A percentile compares a stretch with the other conserved stretches of the same genome.
Evolutionary conservation across 352 stramenopile species (phyloP).

Genomic region (Phytopythium mirpurense): DNA sequence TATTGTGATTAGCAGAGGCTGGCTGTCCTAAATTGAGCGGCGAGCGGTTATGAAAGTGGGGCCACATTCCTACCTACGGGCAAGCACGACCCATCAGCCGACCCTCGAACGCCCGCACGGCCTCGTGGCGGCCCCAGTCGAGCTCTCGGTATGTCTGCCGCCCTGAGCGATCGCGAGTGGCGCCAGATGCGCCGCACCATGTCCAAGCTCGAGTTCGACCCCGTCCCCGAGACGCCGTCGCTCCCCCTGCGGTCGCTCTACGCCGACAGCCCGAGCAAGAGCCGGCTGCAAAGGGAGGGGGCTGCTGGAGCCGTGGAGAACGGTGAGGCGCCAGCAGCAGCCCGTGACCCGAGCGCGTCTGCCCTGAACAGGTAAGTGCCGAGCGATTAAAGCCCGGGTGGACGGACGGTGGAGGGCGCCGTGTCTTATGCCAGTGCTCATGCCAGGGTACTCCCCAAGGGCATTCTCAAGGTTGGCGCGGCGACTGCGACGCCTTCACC

Average conservation of each 20-base stretch:
- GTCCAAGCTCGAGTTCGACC: slow-evolving; percentile 53
- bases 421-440: no score
- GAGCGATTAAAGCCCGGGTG: not conserved
- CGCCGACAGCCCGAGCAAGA: not conserved
- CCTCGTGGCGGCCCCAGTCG: not conserved
- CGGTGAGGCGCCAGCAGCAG: not conserved
- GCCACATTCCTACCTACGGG: no score
- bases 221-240: slow-evolving; percentile 48
- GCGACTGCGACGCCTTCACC: not conserved
- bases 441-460: no score
- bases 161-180: slow-evolving; percentile 50
- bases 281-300: not conserved
- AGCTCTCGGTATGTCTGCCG: no score
- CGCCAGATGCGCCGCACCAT: slow-evolving; percentile 51
- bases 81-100: not conserved
- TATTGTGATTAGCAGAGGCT: no score
- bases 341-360: not conserved
- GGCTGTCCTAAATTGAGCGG: no score
- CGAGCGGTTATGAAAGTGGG: no score
- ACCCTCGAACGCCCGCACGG: not conserved
- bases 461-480: not conserved
- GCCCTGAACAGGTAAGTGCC: not conserved
- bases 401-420: no score
- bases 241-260: slow-evolving; percentile 36
- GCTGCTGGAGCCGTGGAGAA: not conserved